Base-by-base conservation (phyloP, 2,329 filamentous ascomycete species). In the Nemania diffusa region DNA sequence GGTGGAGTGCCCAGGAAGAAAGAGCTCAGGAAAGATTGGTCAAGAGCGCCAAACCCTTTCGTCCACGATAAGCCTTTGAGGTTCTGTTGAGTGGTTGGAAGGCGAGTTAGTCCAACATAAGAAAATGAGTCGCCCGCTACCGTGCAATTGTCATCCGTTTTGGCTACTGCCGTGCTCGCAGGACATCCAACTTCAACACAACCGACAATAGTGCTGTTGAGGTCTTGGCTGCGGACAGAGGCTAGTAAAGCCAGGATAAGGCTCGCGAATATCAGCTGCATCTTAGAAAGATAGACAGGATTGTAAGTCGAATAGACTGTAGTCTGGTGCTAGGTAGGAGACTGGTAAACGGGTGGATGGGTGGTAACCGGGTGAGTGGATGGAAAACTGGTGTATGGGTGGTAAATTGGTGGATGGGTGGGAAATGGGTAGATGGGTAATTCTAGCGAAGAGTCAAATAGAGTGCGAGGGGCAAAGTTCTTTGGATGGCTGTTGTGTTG, bases 181-280 rank as follows among this genome's bases (percentile, higher is more conserved):
- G 73, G 73, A 13, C 73, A 75, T 2, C 63, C 72, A 2, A 75
- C 27, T 2, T 73, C 73, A 5, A 57, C 65, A 65, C 73, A 75
- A 15, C 73, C 73, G 22, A 74, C 71, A 29, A 75, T 74, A 2
- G 71, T 74, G 20, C 62, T 40, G 37, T 69, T 69, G 15, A 73
- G 63, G 20, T 73, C 72, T 57, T 70, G 68, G 27, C 61, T 62
- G 22, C 44, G 59, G 3, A n/a, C 58, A 34, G 7, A 20, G 5
- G 57, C 37, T 6, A 63, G 24, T 7, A 62, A 71, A 11, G 62
- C 56, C 2, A 65, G 24, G 50, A 27, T 37, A 26, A 55, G 26
- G 17, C n/a, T 34, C 15, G 20, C 17, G 50, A 32, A 32, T 13
- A 32, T 3, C 26, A 52, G n/a, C 50, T 52, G 2, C 50, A 52